These are phyloP conservation scores for Umbelopsis isabellina DNA, from an alignment of 192 early-diverging fungal genomes.

Conservation along the genomic window DNA sequence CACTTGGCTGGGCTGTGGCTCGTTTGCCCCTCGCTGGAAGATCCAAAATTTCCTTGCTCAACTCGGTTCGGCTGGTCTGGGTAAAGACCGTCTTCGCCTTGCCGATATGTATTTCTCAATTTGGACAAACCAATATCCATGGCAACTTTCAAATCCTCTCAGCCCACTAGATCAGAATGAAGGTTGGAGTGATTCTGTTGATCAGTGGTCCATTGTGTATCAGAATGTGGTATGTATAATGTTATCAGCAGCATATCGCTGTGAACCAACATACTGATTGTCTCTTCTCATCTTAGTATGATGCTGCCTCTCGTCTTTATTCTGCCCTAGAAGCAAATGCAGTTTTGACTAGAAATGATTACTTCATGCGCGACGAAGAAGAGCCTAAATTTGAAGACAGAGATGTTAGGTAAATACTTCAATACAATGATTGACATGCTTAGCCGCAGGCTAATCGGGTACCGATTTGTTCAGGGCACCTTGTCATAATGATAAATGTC, in stretches of 20 bases:
- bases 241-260: background rate
- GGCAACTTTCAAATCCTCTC: conserved; percentile 51
- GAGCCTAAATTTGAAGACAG: conserved; percentile 45
- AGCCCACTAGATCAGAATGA: conserved; percentile 46
- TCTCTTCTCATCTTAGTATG: conserved; percentile 38
- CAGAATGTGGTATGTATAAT: conserved; percentile 23
- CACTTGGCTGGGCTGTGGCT: conserved; percentile 55
- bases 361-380: conserved; percentile 49
- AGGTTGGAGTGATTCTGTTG: conserved; percentile 49
- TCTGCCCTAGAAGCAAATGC: conserved; percentile 43
- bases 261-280: background rate
- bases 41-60: conserved; percentile 56
- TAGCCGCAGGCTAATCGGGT: background rate
- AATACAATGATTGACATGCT: too few species aligned
- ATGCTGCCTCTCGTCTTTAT: conserved; percentile 52
- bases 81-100: conserved; percentile 47
- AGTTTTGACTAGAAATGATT: conserved; percentile 43
- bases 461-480: conserved; percentile 40
- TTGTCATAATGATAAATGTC: conserved; percentile 54
- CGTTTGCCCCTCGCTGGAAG: conserved; percentile 51
- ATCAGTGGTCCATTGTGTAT: conserved; percentile 53
- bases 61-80: conserved; percentile 48
- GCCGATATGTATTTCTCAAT: conserved; percentile 61
- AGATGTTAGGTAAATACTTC: conserved; percentile 40
- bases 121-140: conserved; percentile 66